Evolutionary conservation across 2,329 filamentous ascomycete species (phyloP).

Genomic region (Calonectria crousiana): DNA sequence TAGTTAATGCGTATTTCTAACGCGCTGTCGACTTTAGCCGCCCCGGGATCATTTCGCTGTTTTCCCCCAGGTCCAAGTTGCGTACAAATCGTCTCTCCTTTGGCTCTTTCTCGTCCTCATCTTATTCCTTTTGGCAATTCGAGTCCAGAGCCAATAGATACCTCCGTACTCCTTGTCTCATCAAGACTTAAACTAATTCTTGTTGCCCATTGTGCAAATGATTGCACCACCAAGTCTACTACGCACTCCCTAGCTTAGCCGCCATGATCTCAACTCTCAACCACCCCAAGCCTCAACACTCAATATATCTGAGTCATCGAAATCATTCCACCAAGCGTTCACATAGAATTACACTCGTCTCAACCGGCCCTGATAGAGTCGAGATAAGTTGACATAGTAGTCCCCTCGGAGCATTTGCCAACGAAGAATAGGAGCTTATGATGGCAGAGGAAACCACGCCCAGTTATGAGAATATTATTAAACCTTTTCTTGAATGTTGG

Average conservation of each 20-base stretch:
- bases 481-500: conserved; percentile 3
- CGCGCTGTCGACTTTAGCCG: conserved; percentile 45
- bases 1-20: conserved; percentile 70
- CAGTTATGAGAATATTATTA: conserved; percentile 11
- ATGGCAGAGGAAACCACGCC: background rate
- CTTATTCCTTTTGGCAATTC: conserved; percentile 27
- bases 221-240: conserved; percentile 33
- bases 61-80: conserved; percentile 31
- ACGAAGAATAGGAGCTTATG: conserved; percentile 22
- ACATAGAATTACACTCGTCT: conserved; percentile 23
- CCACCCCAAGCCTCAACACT: conserved; percentile 20
- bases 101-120: too few species aligned
- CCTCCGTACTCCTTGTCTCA: conserved; percentile 22
- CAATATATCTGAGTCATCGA: conserved; percentile 28
- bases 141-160: background rate
- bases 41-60: conserved; percentile 37
- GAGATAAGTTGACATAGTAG: conserved; percentile 8
- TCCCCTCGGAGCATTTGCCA: conserved; percentile 16
- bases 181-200: conserved; percentile 26
- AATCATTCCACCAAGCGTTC: conserved; percentile 33
- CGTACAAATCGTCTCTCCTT: conserved; percentile 27
- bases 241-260: conserved; percentile 30
- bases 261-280: conserved; percentile 10
- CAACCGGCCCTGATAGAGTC: conserved; percentile 12
- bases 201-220: conserved; percentile 24